phyloP scores from a whole-genome alignment of 148 eudicot species.

The Heliosperma pusillum region DNA sequence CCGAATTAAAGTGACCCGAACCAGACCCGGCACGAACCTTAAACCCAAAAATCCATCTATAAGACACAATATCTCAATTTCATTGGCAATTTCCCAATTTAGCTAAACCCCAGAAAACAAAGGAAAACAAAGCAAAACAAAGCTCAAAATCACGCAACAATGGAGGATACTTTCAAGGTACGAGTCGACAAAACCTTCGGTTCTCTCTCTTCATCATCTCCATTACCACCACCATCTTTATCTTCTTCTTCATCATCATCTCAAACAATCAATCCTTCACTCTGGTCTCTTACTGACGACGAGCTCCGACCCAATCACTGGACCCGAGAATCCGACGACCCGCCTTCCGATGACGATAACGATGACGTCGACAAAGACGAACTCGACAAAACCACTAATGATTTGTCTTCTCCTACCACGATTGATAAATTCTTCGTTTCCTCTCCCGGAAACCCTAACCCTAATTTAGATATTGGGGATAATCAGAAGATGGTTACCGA shows the following conservation, averaged over 20 bases:
- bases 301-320: slow-evolving; percentile 52
- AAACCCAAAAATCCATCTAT: too few relatives aligned
- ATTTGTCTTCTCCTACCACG: slow-evolving; percentile 23
- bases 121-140: background rate
- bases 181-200: slow-evolving; percentile 62
- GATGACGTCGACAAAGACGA: slow-evolving; percentile 13
- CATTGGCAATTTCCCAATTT: too few relatives aligned
- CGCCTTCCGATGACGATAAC: slow-evolving; percentile 17
- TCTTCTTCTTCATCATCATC: slow-evolving; percentile 27
- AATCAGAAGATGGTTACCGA: background rate
- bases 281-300: slow-evolving; percentile 71
- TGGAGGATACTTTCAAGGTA: slow-evolving; percentile 66
- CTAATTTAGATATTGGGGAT: slow-evolving; percentile 23
- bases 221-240: background rate
- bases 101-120: background rate
- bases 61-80: too few relatives aligned
- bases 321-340: slow-evolving; percentile 38
- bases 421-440: slow-evolving; percentile 29
- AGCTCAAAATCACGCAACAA: slow-evolving; percentile 8
- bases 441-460: slow-evolving; percentile 17
- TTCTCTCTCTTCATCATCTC: slow-evolving; percentile 36
- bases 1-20: too few relatives aligned
- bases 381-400: slow-evolving; percentile 18
- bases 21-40: too few relatives aligned
- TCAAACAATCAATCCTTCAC: slow-evolving; percentile 23